These are phyloP conservation scores for Leptographium procerum DNA, from an alignment of 2,329 filamentous ascomycete species.

Conservation along the genomic window DNA sequence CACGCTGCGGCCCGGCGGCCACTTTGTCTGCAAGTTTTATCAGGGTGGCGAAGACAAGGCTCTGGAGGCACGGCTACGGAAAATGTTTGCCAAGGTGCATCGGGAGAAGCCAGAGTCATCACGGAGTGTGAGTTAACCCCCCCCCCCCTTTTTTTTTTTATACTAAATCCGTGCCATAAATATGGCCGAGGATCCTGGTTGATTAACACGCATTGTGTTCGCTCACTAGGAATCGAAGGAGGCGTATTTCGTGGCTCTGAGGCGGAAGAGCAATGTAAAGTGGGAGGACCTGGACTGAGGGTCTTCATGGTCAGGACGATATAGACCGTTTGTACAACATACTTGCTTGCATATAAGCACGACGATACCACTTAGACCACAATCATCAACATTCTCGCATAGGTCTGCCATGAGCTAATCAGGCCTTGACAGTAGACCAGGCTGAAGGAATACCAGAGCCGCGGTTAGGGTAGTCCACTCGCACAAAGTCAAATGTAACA, in stretches of 20 bases:
- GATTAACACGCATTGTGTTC: neutral
- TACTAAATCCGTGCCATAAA: neutral
- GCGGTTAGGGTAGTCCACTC: too few species aligned
- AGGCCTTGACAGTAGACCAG: too few species aligned
- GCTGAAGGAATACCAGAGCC: too few species aligned
- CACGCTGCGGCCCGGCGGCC: slow-evolving; percentile 68
- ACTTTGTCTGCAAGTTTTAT: slow-evolving; percentile 97
- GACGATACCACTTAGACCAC: neutral
- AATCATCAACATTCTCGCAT: too few species aligned
- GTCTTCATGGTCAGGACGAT: neutral
- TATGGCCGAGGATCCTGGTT: neutral
- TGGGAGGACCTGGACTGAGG: slow-evolving; percentile 12
- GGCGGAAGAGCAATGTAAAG: slow-evolving; percentile 42
- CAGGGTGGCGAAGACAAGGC: slow-evolving; percentile 77
- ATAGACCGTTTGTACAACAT: neutral
- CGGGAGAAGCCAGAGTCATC: slow-evolving; percentile 89
- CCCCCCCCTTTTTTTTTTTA: too few species aligned
- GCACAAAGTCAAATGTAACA: too few species aligned
- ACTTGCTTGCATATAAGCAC: neutral
- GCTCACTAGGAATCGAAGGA: slow-evolving; percentile 63
- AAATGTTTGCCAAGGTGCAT: slow-evolving; percentile 67
- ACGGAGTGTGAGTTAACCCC: slow-evolving; percentile 63
- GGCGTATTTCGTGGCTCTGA: slow-evolving; percentile 71
- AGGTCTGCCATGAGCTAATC: too few species aligned
- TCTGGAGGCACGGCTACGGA: slow-evolving; percentile 62